Evolutionary conservation across 1,139 yeast genomes (phyloP), one percentile per base, ranked within the genome.

Genomic region (Saccharomycopsis crataegensis): DNA sequence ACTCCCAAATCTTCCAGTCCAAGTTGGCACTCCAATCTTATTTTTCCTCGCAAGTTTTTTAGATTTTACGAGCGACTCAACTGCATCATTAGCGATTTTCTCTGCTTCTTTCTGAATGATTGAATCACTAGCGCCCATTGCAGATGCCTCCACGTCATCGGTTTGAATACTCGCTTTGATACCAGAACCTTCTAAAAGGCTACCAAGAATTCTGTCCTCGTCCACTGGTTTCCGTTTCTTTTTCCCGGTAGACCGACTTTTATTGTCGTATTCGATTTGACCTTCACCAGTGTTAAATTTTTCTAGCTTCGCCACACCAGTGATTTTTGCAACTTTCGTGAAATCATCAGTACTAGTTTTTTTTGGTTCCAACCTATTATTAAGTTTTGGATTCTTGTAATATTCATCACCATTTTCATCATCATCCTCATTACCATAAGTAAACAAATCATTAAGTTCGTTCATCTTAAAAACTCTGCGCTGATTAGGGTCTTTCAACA

Each of bases 401-500:
- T 43, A 58, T 70, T 75, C 1, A 73, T 82, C 76, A 31, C 42
- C 46, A 3, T 16, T 43, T 12, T 86, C 87, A 41, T 69, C 73
- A 49, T 83, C 88, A 51, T 84, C 78, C 49, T 77, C 82, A 61
- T 84, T 93, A 1, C 96, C 96, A 34, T 93, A 70, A 0, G 94
- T 78, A 65, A 94, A 93, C 55, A 93, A 71, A 67, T 93, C 98
- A 62, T 91, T 95, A 51, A 93, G 70, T 63, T 94, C 99, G 62
- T 86, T 89, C 77, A 83, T 84, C 64, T 93, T 93, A 72, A 93
- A 93, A 62, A 93, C 91, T 57, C 98, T 72, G 57, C 93, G 77
- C 64, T 94, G 99, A 60, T 91, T 91, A 0, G 99, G 99, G 64
- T 93, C 99, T 61, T 90, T 91, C 63, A 94, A 73, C 59, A 93